phyloP scores from a whole-genome alignment of 495 filamentous ascomycete species.

The Usnea hakonensis region DNA sequence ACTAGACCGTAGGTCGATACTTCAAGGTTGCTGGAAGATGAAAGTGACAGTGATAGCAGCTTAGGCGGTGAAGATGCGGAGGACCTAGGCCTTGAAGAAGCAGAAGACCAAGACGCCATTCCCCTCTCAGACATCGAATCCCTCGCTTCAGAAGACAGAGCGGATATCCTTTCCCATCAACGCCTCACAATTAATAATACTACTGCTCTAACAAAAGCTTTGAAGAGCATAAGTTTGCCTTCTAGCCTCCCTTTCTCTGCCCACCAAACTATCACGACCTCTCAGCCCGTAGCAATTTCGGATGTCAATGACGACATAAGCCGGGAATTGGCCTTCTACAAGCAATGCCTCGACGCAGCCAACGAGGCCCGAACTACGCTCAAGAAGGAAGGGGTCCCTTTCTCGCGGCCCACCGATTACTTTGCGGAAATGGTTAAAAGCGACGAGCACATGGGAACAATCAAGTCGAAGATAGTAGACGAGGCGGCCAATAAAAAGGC shows the following conservation, averaged over 20 bases:
- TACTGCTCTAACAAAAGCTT: slow-evolving; percentile 64
- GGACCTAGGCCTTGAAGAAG: slow-evolving; percentile 39
- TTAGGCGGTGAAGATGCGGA: slow-evolving; percentile 37
- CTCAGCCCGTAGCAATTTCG: slow-evolving; percentile 44
- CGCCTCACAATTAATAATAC: slow-evolving; percentile 98
- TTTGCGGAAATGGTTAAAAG: slow-evolving; percentile 98
- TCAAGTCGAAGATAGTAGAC: slow-evolving; percentile 88
- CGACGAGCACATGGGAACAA: slow-evolving; percentile 95
- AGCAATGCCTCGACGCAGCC: slow-evolving; percentile 75
- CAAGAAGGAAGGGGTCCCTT: slow-evolving; percentile 73
- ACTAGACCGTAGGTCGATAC: slow-evolving; percentile 9
- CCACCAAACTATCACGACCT: slow-evolving; percentile 51
- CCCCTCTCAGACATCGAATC: slow-evolving; percentile 76
- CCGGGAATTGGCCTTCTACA: slow-evolving; percentile 90
- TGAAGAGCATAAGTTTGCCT: slow-evolving; percentile 68
- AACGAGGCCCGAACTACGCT: slow-evolving; percentile 61
- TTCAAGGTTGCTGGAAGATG: slow-evolving; percentile 7
- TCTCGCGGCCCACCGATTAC: slow-evolving; percentile 85
- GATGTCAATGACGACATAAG: slow-evolving; percentile 80
- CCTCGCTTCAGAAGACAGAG: slow-evolving; percentile 70
- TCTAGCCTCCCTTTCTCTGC: slow-evolving; percentile 54
- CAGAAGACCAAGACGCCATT: slow-evolving; percentile 58
- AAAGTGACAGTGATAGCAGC: slow-evolving; percentile 20
- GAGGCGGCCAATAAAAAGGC: slow-evolving; percentile 91
- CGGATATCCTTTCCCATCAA: slow-evolving; percentile 79